Conservation (phyloP, 495 filamentous ascomycete genomes). For the Schizothecium vesticola region DNA sequence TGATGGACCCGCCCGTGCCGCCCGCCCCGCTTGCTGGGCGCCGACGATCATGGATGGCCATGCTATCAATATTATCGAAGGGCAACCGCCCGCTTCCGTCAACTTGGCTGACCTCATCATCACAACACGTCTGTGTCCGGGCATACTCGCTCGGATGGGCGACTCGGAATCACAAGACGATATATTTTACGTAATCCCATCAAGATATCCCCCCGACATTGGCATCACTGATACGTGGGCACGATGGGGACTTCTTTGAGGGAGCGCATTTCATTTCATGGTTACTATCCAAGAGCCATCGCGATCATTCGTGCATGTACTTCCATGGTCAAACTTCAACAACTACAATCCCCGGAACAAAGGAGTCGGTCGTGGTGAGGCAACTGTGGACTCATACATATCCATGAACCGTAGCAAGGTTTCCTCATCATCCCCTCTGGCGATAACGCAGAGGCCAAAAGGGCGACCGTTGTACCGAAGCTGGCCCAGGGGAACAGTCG, state of each 20-base stretch:
- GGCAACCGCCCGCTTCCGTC: not conserved
- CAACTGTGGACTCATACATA: conserved; percentile 17
- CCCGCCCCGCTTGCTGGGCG: not conserved
- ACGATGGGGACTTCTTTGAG: no score
- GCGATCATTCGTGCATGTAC: not conserved
- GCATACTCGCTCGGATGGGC: no score
- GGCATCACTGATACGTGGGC: no score
- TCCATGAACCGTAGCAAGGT: conserved; percentile 27
- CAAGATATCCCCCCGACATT: no score
- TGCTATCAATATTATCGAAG: not conserved
- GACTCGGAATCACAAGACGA: no score
- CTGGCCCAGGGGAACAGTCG: conserved; percentile 29
- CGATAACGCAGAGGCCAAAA: conserved; percentile 30
- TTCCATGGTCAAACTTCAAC: not conserved
- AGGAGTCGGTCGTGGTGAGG: conserved; percentile 21
- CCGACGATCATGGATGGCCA: not conserved
- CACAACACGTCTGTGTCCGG: not conserved
- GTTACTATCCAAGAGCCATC: no score
- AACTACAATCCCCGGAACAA: not conserved
- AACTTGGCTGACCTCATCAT: not conserved
- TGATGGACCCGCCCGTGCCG: not conserved
- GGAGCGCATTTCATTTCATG: no score
- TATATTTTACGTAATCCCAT: no score
- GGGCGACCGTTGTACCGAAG: conserved; percentile 31
- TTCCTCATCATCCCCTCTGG: conserved; percentile 20